Evolutionary conservation across 2,329 filamentous ascomycete species (phyloP), one percentile per base, ranked within the genome.

Genomic region (Trichothecium sympodiale): DNA sequence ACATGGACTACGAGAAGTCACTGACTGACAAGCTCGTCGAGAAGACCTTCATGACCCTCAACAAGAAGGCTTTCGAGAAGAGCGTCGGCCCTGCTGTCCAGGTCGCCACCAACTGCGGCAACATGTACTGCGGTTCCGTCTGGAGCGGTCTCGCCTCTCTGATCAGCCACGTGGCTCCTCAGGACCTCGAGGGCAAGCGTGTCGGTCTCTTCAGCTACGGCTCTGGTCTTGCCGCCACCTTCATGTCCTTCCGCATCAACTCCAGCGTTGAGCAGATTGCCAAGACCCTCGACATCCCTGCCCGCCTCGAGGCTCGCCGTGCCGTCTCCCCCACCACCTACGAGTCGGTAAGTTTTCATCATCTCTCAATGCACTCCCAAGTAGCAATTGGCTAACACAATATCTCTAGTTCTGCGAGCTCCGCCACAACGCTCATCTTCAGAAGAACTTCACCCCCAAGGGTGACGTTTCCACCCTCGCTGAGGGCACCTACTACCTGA

Each of bases 1-100:
- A 85, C 50, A 70, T 91, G 61, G 78, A 83, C 54, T 89, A 89
- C 61, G 67, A 80, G 53, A 77, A 80, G 62, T 89, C 84, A 3
- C 62, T 91, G 49, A 77, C 74, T 42, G 84, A 91, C 68, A 88
- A 86, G 70, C 72, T 69, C 36, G 73, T 91, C 28, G 84, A 91
- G 70, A 91, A 89, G 76, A 80, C 80, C 43, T 91, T 91, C 60
- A 84, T 91, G 80, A 69, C 56, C 39, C 69, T 89, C 48, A 80
- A 80, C 58, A 89, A 91, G 76, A 88, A 88, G 72, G 75, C 74
- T 49, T 89, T 84, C 64, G 72, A 76, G 54, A 81, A 88, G 62
- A 80, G 83, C 50, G 80, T 91, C 48, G 67, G 70, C 55, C 80
- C 82, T 35, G 66, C 70, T 50, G 80, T 83, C 55, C 73, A 86